phyloP scores from a whole-genome alignment of 345 rosid genomes.

The Citrus sp. region DNA sequence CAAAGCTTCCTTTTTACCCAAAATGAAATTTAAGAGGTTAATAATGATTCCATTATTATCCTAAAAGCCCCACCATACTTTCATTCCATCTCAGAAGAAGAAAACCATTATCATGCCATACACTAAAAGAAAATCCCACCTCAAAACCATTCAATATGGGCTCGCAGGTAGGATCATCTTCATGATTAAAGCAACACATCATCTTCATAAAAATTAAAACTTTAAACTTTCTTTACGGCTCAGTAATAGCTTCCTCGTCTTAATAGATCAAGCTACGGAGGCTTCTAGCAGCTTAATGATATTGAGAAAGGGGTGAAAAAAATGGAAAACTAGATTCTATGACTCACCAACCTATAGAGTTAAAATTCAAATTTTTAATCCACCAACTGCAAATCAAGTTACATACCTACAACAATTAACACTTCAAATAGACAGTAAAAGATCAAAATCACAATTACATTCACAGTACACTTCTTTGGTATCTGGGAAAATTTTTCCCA shows the following conservation, averaged over 20 bases:
- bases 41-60: background rate
- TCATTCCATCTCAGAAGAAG: background rate
- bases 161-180: background rate
- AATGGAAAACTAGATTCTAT: background rate
- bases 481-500: background rate
- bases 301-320: too few relatives aligned
- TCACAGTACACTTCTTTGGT: background rate
- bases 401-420: background rate
- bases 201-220: background rate
- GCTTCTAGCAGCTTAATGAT: background rate
- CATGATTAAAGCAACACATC: background rate
- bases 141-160: background rate
- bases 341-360: background rate
- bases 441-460: background rate
- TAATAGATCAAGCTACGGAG: background rate
- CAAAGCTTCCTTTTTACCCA: slow-evolving; percentile 61
- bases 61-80: background rate
- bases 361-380: background rate
- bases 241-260: background rate
- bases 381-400: slow-evolving; percentile 3
- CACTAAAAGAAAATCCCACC: background rate
- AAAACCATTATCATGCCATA: background rate
- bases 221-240: background rate
- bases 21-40: background rate
- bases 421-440: background rate